Evolutionary conservation across 352 stramenopile species (phyloP), one percentile per base, ranked within the genome.

Genomic region (Phytophthora sp.): DNA sequence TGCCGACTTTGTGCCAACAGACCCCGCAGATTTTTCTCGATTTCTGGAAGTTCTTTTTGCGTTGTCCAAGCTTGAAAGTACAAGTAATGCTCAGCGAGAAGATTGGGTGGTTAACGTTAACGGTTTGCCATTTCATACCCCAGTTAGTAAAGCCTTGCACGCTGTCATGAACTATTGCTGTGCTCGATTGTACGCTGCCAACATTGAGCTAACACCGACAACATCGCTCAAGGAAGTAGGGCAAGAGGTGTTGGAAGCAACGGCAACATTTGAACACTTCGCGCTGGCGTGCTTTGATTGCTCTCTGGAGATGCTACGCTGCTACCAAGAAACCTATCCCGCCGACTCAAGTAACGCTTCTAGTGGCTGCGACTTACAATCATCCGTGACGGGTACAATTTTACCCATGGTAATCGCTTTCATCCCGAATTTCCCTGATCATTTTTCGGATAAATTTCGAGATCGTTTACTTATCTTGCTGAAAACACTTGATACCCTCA

Each of bases 121-220:
- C 24, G 57, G 30, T 9, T 50, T 66, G 23, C 70, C 70, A 7
- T 75, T 73, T 13, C 63, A 73, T 39, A 77, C 75, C 16, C 63
- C 71, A 16, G 59, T 86, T 7, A 77, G 61, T 12, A 81, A 86
- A 55, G 57, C 73, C 16, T 36, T 86, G 8, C 77, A 84, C 36
- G 77, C 55, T 9, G 38, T 84, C 29, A 68, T 84, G 71, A 86
- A 86, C 33, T 79, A 80, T 63, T 83, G 65, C 38, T 75, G 71
- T 46, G 61, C 77, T 4, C 65, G 73, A 27, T 57, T 86, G 29
- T 77, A 83, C 55, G 73, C 60, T 57, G 30, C 49, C 15, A 74
- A 39, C 29, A 20, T 57, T 18, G 68, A 80, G 5, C 55, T 66
- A 29, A 52, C 71, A 5, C 50, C 58, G 12, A 69, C 68, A 29